Percentiles rank a stretch among this genome's conserved stretches.
Evolutionary conservation across 2,329 filamentous ascomycete species (phyloP).

Genomic region (Alternaria triticimaculans): DNA sequence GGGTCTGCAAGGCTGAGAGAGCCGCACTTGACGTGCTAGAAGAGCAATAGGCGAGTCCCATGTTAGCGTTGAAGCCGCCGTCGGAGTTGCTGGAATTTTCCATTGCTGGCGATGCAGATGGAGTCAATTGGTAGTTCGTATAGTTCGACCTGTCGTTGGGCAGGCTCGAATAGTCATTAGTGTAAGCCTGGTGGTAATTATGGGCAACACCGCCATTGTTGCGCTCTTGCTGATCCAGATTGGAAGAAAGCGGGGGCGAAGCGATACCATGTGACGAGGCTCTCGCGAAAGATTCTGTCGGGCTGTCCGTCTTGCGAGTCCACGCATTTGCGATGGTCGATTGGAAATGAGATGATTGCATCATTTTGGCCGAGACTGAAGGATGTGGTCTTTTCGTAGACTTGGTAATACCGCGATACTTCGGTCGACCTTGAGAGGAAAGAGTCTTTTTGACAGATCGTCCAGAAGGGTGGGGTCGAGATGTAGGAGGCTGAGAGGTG

Average conservation of each 20-base stretch:
- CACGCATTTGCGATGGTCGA: conserved; percentile 57
- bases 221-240: conserved; percentile 33
- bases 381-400: conserved; percentile 24
- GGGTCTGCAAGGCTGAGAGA: conserved; percentile 49
- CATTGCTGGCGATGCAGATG: conserved; percentile 41
- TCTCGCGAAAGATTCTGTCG: conserved; percentile 58
- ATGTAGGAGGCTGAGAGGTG: conserved; percentile 44
- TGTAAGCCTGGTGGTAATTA: conserved; percentile 32
- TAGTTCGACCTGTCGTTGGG: conserved; percentile 22
- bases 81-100: conserved; percentile 22
- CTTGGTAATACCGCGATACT: conserved; percentile 33
- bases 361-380: conserved; percentile 57
- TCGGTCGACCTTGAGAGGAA: conserved; percentile 28
- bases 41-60: conserved; percentile 22
- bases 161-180: conserved; percentile 27
- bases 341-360: conserved; percentile 59
- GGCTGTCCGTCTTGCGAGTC: conserved; percentile 58
- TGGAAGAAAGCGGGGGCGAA: conserved; percentile 38
- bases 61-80: conserved; percentile 33
- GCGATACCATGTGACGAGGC: conserved; percentile 42
- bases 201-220: conserved; percentile 29
- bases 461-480: conserved; percentile 27
- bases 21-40: conserved; percentile 29
- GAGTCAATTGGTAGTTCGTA: conserved; percentile 44
- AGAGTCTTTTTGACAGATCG: conserved; percentile 35